Evolutionary conservation across 495 filamentous ascomycete species (phyloP).

Genomic region (Poronia punctata): DNA sequence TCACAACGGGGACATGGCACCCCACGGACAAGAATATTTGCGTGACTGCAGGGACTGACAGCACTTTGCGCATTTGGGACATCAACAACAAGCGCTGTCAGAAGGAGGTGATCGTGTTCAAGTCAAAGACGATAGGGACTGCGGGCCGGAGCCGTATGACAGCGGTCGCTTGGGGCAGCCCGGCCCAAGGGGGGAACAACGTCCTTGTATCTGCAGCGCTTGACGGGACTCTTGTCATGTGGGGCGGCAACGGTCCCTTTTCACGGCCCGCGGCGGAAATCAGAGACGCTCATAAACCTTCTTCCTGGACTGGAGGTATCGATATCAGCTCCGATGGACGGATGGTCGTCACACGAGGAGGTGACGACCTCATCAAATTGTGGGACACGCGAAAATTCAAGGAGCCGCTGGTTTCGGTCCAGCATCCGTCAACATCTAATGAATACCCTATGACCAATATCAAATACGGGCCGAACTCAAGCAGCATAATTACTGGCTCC

Average conservation of each 20-base stretch:
- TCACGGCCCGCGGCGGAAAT: conserved; percentile 82
- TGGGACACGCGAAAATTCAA: conserved; percentile 99
- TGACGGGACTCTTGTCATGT: conserved; percentile 90
- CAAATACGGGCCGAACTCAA: conserved; percentile 73
- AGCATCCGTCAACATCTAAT: conserved; percentile 73
- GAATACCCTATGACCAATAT: conserved; percentile 82
- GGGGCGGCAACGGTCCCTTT: conserved; percentile 81
- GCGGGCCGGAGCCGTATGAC: conserved; percentile 93
- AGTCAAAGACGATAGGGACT: conserved; percentile 75
- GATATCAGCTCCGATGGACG: conserved; percentile 87
- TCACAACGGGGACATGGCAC: conserved; percentile 81
- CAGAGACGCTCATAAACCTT: conserved; percentile 68
- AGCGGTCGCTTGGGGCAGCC: conserved; percentile 79
- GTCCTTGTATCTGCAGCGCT: conserved; percentile 81
- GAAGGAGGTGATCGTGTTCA: conserved; percentile 90
- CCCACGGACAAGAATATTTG: conserved; percentile 74
- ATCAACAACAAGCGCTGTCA: conserved; percentile 79
- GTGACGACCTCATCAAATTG: conserved; percentile 74
- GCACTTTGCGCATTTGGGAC: conserved; percentile 94
- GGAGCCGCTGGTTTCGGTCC: conserved; percentile 67
- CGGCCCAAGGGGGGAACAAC: conserved; percentile 66
- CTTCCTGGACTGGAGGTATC: conserved; percentile 91
- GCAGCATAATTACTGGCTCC: conserved; percentile 84
- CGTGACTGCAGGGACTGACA: conserved; percentile 87
- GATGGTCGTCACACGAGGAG: conserved; percentile 80